Base-by-base conservation (phyloP, 768 basidiomycete genomes). In the Saitozyma sp. region DNA sequence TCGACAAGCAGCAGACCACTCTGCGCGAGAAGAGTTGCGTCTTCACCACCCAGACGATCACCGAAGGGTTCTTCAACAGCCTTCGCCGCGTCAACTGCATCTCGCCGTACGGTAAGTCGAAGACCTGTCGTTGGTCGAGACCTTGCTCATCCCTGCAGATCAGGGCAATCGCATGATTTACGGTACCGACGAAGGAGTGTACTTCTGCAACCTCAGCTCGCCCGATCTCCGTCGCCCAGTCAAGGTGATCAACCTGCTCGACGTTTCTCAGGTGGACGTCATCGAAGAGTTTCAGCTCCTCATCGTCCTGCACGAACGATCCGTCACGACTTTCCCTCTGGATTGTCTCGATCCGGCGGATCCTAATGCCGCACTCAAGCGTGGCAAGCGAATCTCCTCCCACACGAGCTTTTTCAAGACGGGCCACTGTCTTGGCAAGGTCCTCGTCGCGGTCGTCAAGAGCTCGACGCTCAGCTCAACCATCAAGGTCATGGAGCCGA, bases 401-500 rank as follows among this genome's bases (percentile, higher is more conserved):
- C 94, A 97, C 78, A 98, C 93, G 0, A 89, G 92, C 2, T 98
- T 98, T 82, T 98, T 99, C 86, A 98, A 98, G 80, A 89, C 91
- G 9, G 96, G 96, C 0, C 85, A 88, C 50, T 99, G 95, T 76
- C 83, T 98, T 29, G 91, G 90, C 43, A 86, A 88, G 62, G 90
- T 91, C 16, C 85, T 99, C 10, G 92, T 99, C 53, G 98, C 96
- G 75, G 89, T 98, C 51, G 95, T 98, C 75, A 99, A 98, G 81
- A 90, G 92, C 1, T 91, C 89, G 66, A 91, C 92, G 57, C 82
- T 96, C 56, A 95, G 92, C 16, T 97, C 92, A 69, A 98, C 95
- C 19, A 96, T 98, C 83, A 98, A 98, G 83, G 88, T 91, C 1
- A 84, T 98, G 60, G 96, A 98, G 71, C 96, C 96, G 0, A 91